Evolutionary conservation across 139 green algal genomes (phyloP), one percentile per base, ranked within the genome.

Genomic region (Chlorella sp.): DNA sequence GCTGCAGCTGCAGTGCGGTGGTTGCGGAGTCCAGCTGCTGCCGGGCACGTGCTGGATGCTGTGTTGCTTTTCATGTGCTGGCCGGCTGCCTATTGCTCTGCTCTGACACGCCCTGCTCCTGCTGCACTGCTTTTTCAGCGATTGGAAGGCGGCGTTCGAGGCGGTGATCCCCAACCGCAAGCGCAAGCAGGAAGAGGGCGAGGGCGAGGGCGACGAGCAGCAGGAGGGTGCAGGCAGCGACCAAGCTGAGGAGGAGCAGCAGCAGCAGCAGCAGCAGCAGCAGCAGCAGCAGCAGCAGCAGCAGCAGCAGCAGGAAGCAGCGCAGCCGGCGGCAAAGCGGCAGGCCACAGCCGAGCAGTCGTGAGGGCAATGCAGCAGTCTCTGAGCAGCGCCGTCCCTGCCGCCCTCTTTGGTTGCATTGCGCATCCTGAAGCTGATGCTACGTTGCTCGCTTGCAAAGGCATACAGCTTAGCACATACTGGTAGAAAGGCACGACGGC

Each of bases 61-160:
- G n/a, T n/a, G n/a, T n/a, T n/a, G n/a, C n/a, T n/a, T n/a, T n/a
- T n/a, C n/a, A n/a, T n/a, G n/a, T n/a, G n/a, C n/a, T n/a, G n/a
- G n/a, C n/a, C n/a, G n/a, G n/a, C n/a, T n/a, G n/a, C n/a, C n/a
- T n/a, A n/a, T n/a, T n/a, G n/a, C n/a, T n/a, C n/a, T n/a, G n/a
- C n/a, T n/a, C n/a, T n/a, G n/a, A n/a, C n/a, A n/a, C n/a, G n/a
- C n/a, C n/a, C n/a, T n/a, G n/a, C n/a, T n/a, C n/a, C n/a, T n/a
- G n/a, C n/a, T n/a, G 8, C 46, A 8, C 46, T 54, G 8, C 19
- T 28, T 32, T 1, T 40, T 24, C 72, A 78, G 72, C 40, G 87
- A 90, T 78, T 90, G 87, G 87, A 41, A 84, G 72, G 43, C 73
- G 19, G 87, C 87, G 16, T 90, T 86, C 30, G 77, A 88, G 30